Evolutionary conservation across 225 moss, liverwort and hornwort species (phyloP).

Genomic region (Antitrichia curtipendula): DNA sequence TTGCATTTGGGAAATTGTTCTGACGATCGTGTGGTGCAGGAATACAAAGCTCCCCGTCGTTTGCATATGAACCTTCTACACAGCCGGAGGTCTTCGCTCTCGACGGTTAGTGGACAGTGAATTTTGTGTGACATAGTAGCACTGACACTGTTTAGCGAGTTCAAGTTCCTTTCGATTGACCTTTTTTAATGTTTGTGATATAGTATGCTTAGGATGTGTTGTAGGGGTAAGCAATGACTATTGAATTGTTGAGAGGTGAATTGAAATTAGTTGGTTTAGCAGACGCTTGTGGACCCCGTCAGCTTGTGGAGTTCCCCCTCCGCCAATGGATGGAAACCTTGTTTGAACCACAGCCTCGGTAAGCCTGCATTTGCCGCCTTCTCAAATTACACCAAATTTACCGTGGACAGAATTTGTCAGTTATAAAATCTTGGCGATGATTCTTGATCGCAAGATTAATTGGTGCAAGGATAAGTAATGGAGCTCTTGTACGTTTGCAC

Average conservation of each 20-base stretch:
- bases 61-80: slow-evolving; percentile 35
- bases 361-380: not conserved
- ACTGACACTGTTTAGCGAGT: not conserved
- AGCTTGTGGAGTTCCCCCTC: slow-evolving; percentile 27
- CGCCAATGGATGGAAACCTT: slow-evolving; percentile 41
- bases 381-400: not conserved
- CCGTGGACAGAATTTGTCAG: not conserved
- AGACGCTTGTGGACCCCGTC: slow-evolving; percentile 14
- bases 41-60: slow-evolving; percentile 40
- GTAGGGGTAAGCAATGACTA: not conserved
- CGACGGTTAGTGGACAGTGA: slow-evolving; percentile 6
- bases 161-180: not conserved
- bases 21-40: not conserved
- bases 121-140: not conserved
- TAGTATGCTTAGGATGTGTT: not conserved
- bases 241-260: not conserved
- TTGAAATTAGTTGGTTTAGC: not conserved
- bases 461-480: not conserved
- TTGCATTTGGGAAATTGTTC: not conserved
- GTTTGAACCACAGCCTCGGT: slow-evolving; percentile 28
- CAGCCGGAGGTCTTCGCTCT: slow-evolving; percentile 16
- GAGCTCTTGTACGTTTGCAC: not conserved
- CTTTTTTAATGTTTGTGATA: not conserved
- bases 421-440: not conserved
- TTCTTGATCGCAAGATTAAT: not conserved